Evolutionary conservation across 768 basidiomycete genomes (phyloP).

Genomic region (Wakefieldia striispora): DNA sequence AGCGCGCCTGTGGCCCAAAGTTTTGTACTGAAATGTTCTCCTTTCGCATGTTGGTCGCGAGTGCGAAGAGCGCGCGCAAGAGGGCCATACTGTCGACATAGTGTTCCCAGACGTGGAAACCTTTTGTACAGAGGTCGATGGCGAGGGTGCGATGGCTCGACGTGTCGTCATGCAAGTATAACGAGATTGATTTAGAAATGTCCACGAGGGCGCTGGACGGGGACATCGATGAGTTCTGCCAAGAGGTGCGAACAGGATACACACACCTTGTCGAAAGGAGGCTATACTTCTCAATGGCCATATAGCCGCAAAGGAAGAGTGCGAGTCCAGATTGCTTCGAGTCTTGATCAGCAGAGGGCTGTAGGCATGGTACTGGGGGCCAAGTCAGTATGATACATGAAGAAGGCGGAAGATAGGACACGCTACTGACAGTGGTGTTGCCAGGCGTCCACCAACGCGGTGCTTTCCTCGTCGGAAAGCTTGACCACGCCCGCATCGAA

Average conservation of each 20-base stretch:
- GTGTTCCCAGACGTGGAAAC: slow-evolving; percentile 93
- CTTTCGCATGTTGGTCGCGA: slow-evolving; percentile 72
- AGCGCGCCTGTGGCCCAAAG: slow-evolving; percentile 72
- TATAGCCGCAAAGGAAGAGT: slow-evolving; percentile 77
- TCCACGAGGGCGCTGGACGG: slow-evolving; percentile 68
- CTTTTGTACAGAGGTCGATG: slow-evolving; percentile 86
- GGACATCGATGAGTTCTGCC: background rate
- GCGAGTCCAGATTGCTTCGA: slow-evolving; percentile 61
- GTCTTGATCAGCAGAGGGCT: slow-evolving; percentile 59
- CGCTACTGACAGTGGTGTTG: slow-evolving; percentile 54
- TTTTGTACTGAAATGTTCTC: slow-evolving; percentile 68
- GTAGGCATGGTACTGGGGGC: slow-evolving; percentile 55
- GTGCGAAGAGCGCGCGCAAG: slow-evolving; percentile 75
- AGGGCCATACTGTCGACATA: slow-evolving; percentile 90
- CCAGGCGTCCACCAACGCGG: slow-evolving; percentile 57
- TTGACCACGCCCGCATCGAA: slow-evolving; percentile 74
- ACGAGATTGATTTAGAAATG: slow-evolving; percentile 76
- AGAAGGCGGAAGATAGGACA: background rate
- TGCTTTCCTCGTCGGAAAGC: slow-evolving; percentile 66
- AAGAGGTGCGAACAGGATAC: background rate
- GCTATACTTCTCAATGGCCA: slow-evolving; percentile 78
- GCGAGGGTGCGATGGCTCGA: slow-evolving; percentile 69
- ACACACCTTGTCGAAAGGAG: slow-evolving; percentile 69
- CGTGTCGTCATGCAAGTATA: slow-evolving; percentile 74
- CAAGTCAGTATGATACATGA: slow-evolving; percentile 9